These are phyloP conservation scores for Claviceps digitariae DNA, from an alignment of 2,329 filamentous ascomycete genomes.

Conservation along the genomic window DNA sequence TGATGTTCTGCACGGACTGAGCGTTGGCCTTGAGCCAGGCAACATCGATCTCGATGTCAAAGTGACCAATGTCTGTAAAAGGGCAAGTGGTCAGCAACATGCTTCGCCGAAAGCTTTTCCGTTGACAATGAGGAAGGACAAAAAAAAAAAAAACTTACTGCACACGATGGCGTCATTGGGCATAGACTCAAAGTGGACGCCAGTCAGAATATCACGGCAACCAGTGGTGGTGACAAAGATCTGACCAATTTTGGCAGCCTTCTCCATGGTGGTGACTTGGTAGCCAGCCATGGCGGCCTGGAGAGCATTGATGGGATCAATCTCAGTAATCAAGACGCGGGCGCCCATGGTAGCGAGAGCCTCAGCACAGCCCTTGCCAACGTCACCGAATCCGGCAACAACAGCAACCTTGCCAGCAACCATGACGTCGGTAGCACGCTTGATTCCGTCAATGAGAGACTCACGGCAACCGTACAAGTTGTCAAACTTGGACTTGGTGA, in stretches of 20 bases:
- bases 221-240: slow-evolving; percentile 99
- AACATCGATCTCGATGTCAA: slow-evolving; percentile 99
- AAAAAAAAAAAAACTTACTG: slow-evolving; percentile 42
- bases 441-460: slow-evolving; percentile 98
- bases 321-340: slow-evolving; percentile 88
- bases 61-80: slow-evolving; percentile 81
- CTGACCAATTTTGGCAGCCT: slow-evolving; percentile 77
- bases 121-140: background rate
- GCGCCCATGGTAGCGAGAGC: slow-evolving; percentile 96
- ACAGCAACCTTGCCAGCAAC: slow-evolving; percentile 98
- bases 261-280: slow-evolving; percentile 97
- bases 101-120: background rate
- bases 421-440: slow-evolving; percentile 99
- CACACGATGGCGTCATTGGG: slow-evolving; percentile 96
- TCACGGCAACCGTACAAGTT: slow-evolving; percentile 99
- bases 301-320: slow-evolving; percentile 98
- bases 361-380: slow-evolving; percentile 96
- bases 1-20: slow-evolving; percentile 91
- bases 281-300: slow-evolving; percentile 96
- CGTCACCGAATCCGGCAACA: slow-evolving; percentile 96
- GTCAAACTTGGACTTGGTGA: slow-evolving; percentile 99
- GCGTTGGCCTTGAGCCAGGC: slow-evolving; percentile 98
- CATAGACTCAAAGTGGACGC: slow-evolving; percentile 89
- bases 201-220: slow-evolving; percentile 94
- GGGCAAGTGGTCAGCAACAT: slow-evolving; percentile 2